Percentiles rank a stretch among this genome's conserved stretches.
Conservation (phyloP, 2,329 filamentous ascomycete species). For the Plenodomus biglobosus region DNA sequence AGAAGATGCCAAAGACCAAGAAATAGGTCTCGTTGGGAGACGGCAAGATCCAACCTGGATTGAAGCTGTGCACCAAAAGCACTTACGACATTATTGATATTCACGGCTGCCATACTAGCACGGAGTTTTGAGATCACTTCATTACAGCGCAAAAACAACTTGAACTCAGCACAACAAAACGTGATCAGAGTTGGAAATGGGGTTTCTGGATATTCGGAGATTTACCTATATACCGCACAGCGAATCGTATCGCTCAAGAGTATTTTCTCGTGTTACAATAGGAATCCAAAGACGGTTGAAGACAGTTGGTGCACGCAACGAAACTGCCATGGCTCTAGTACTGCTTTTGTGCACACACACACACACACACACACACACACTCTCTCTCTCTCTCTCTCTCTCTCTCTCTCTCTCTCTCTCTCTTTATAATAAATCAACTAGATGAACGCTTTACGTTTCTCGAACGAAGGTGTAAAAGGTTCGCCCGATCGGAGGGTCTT, state of each 20-base stretch:
- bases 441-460: too few relatives aligned
- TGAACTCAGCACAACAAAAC: not conserved
- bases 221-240: not conserved
- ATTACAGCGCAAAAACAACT: not conserved
- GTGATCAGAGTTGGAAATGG: not conserved
- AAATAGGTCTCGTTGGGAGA: slow-evolving; percentile 20
- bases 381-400: too few relatives aligned
- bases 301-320: too few relatives aligned
- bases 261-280: not conserved
- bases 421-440: too few relatives aligned
- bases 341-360: not conserved
- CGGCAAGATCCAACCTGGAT: slow-evolving; percentile 2
- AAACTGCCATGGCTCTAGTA: not conserved
- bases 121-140: slow-evolving; percentile 13
- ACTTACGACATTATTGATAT: slow-evolving; percentile 6
- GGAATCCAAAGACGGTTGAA: not conserved
- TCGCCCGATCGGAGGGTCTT: too few relatives aligned
- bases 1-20: slow-evolving; percentile 66
- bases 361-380: too few relatives aligned
- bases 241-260: not conserved
- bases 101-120: slow-evolving; percentile 2
- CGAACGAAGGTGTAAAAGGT: too few relatives aligned
- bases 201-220: not conserved
- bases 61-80: slow-evolving; percentile 10
- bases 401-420: too few relatives aligned